Conservation (phyloP, 139 green algal species). For the Chlorella sp. region DNA sequence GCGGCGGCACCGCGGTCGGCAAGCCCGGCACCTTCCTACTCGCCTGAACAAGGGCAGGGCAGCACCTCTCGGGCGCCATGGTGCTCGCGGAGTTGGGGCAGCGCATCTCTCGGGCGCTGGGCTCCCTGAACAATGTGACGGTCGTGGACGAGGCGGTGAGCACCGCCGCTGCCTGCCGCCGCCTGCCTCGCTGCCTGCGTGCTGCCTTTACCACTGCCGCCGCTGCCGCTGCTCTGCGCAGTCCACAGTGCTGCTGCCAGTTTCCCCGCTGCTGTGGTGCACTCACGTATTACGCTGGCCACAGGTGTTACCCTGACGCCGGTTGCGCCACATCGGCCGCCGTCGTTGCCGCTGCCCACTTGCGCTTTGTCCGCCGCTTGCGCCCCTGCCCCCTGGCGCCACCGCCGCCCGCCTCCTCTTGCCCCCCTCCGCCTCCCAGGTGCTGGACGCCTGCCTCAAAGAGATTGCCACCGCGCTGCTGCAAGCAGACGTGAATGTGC, state of each 20-base stretch:
- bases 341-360: not conserved
- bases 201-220: not conserved
- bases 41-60: not conserved
- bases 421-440: not conserved
- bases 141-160: constrained; percentile 90
- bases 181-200: not conserved
- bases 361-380: not conserved
- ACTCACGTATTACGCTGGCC: not conserved
- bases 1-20: too few relatives aligned
- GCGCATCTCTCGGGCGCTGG: constrained; percentile 87
- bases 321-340: not conserved
- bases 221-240: not conserved
- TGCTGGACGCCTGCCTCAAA: constrained; percentile 93
- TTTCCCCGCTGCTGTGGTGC: not conserved
- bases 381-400: not conserved
- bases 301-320: not conserved
- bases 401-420: not conserved
- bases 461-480: constrained; percentile 93
- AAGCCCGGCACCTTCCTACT: too few relatives aligned
- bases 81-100: constrained; percentile 94
- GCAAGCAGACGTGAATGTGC: constrained; percentile 93
- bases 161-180: not conserved
- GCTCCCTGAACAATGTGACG: constrained; percentile 68
- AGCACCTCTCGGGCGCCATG: constrained; percentile 66
- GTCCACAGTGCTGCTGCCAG: not conserved